Evolutionary conservation across 371 early-diverging fungal species (phyloP).

Genomic region (Zopfochytrium polystomum): DNA sequence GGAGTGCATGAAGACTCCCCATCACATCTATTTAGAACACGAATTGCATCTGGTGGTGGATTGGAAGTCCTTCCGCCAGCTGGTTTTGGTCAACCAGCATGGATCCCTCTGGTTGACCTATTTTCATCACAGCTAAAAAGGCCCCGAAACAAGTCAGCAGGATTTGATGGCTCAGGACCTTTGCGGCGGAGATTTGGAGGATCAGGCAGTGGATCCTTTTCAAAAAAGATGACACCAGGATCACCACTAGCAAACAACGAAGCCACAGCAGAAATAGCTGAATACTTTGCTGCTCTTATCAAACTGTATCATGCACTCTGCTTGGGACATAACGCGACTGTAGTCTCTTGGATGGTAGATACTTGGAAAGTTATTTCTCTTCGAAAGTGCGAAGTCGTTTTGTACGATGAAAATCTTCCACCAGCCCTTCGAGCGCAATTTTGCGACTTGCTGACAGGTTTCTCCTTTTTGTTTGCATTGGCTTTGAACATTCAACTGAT

Average conservation of each 20-base stretch:
- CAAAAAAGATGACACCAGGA: no score
- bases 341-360: slow-evolving; percentile 30
- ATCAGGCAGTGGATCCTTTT: no score
- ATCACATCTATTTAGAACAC: not conserved
- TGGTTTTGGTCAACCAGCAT: not conserved
- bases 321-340: slow-evolving; percentile 26
- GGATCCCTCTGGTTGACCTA: not conserved
- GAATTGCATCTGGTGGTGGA: not conserved
- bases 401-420: slow-evolving; percentile 43
- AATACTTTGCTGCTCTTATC: slow-evolving; percentile 20
- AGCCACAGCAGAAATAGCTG: slow-evolving; percentile 6
- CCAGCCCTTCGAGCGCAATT: slow-evolving; percentile 39
- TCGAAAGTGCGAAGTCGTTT: slow-evolving; percentile 42
- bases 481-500: no score
- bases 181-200: no score
- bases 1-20: no score
- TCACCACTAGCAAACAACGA: no score
- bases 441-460: slow-evolving; percentile 48
- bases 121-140: no score
- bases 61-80: not conserved
- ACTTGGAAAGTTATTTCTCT: slow-evolving; percentile 30
- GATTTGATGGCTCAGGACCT: no score
- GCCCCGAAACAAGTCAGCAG: no score
- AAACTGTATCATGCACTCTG: slow-evolving; percentile 33
- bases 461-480: not conserved